Conservation (phyloP, 306 rosid genomes). For the Purshia tridentata region DNA sequence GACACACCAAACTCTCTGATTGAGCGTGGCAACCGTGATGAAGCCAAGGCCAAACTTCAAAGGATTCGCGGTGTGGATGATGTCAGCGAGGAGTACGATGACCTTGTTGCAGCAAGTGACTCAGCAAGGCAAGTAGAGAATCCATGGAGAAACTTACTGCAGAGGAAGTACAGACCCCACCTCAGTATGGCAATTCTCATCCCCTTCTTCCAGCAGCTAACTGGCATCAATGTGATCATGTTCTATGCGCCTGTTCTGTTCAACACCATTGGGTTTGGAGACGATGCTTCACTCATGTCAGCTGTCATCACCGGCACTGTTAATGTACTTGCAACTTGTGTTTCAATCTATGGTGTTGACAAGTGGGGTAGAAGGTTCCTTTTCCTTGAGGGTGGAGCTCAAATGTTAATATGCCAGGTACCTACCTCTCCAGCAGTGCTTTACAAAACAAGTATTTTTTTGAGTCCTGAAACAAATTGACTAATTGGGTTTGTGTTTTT, state of each 20-base stretch:
- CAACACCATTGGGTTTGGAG: conserved; percentile 66
- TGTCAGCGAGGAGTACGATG: conserved; percentile 71
- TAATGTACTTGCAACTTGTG: conserved; percentile 60
- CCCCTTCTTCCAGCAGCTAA: conserved; percentile 85
- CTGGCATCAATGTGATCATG: conserved; percentile 92
- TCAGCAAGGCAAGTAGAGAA: conserved; percentile 53
- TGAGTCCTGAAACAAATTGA: no score
- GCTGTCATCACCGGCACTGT: conserved; percentile 89
- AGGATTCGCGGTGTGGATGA: conserved; percentile 56
- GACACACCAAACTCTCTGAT: conserved; percentile 94
- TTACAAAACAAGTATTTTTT: not conserved
- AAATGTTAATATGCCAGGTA: conserved; percentile 91
- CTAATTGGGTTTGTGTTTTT: not conserved
- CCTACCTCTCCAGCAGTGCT: not conserved
- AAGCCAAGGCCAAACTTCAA: conserved; percentile 48
- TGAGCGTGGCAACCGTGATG: conserved; percentile 62
- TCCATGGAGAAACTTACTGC: conserved; percentile 69
- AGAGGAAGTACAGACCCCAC: conserved; percentile 81
- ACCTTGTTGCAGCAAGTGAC: conserved; percentile 72
- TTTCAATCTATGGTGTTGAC: conserved; percentile 84
- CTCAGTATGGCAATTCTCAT: conserved; percentile 59
- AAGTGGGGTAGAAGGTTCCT: conserved; percentile 89
- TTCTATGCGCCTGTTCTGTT: conserved; percentile 86
- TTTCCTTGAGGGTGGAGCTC: conserved; percentile 79
- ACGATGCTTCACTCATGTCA: conserved; percentile 72